Evolutionary conservation across 148 eudicot genomes (phyloP).

Genomic region (Fagopyrum homotropicum): DNA sequence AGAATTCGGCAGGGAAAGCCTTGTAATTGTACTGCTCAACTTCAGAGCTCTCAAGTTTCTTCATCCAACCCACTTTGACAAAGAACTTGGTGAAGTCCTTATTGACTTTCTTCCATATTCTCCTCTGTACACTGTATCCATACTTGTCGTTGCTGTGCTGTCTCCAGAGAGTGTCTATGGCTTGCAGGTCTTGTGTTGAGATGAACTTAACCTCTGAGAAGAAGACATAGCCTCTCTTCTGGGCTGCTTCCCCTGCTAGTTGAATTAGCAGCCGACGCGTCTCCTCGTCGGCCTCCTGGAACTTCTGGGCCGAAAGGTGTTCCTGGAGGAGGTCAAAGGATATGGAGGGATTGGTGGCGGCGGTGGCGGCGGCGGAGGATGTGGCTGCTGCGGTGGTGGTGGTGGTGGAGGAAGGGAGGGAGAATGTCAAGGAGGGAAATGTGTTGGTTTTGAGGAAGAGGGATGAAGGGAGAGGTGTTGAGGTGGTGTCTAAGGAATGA

Average conservation of each 20-base stretch:
- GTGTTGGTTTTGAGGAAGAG: constrained; percentile 17
- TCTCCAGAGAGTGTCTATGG: constrained; percentile 65
- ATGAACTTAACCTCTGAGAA: constrained; percentile 91
- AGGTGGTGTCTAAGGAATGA: constrained; percentile 42
- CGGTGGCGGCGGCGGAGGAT: constrained; percentile 19
- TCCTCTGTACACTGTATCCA: constrained; percentile 81
- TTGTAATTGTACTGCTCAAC: constrained; percentile 76
- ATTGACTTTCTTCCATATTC: constrained; percentile 45
- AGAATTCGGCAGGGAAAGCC: constrained; percentile 71
- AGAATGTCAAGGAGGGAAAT: constrained; percentile 12
- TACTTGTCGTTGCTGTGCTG: constrained; percentile 37
- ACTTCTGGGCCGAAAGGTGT: constrained; percentile 38
- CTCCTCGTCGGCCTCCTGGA: constrained; percentile 80
- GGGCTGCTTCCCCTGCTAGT: constrained; percentile 69
- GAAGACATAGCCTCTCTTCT: constrained; percentile 76
- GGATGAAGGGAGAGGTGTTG: constrained; percentile 22
- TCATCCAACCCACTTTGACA: constrained; percentile 88
- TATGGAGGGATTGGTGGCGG: constrained; percentile 12
- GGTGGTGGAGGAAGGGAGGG: constrained; percentile 10
- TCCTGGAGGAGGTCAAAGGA: constrained; percentile 52
- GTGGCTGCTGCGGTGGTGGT: constrained; percentile 30
- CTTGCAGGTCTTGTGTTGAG: constrained; percentile 31
- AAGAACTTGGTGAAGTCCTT: constrained; percentile 64
- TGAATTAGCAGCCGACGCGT: constrained; percentile 82
- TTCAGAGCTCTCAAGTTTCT: constrained; percentile 65